phyloP scores from a whole-genome alignment of 108 stramenopile species.

The Nannochloropsis granulata region DNA sequence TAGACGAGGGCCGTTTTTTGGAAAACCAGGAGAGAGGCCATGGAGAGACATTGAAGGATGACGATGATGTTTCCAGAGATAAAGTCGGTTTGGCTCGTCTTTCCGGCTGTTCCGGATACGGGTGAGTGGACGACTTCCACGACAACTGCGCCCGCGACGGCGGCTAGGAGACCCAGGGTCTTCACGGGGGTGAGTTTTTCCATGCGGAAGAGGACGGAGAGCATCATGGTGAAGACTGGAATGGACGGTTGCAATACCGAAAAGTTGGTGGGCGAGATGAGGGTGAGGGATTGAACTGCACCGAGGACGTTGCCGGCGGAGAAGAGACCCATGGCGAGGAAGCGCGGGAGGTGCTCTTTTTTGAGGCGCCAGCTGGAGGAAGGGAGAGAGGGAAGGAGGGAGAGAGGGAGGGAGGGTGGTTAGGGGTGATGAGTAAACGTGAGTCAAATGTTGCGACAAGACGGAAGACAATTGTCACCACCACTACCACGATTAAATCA shows the following conservation, averaged over 20 bases:
- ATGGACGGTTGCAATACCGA: constrained; percentile 31
- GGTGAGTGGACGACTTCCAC: constrained; percentile 8
- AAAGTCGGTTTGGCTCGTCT: background rate
- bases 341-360: background rate
- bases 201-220: constrained; percentile 14
- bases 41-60: constrained; percentile 5
- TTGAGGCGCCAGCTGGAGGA: background rate
- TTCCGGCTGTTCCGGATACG: background rate
- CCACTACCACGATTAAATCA: too few relatives aligned
- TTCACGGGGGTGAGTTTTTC: constrained; percentile 19
- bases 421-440: too few relatives aligned
- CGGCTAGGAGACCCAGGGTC: constrained; percentile 15
- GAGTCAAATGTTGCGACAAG: too few relatives aligned
- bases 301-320: constrained; percentile 34
- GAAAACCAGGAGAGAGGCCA: constrained; percentile 32
- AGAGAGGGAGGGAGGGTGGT: background rate
- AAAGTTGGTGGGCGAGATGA: constrained; percentile 11
- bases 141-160: constrained; percentile 27
- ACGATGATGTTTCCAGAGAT: background rate
- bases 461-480: too few relatives aligned
- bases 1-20: constrained; percentile 22
- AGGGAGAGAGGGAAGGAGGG: background rate
- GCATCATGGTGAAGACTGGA: constrained; percentile 33
- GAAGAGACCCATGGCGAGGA: constrained; percentile 25
- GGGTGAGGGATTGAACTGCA: constrained; percentile 11